A percentile compares a stretch with the other conserved stretches of the same genome.
Conservation (phyloP, 208 protist genomes). For the Trichomonas vaginalis region DNA sequence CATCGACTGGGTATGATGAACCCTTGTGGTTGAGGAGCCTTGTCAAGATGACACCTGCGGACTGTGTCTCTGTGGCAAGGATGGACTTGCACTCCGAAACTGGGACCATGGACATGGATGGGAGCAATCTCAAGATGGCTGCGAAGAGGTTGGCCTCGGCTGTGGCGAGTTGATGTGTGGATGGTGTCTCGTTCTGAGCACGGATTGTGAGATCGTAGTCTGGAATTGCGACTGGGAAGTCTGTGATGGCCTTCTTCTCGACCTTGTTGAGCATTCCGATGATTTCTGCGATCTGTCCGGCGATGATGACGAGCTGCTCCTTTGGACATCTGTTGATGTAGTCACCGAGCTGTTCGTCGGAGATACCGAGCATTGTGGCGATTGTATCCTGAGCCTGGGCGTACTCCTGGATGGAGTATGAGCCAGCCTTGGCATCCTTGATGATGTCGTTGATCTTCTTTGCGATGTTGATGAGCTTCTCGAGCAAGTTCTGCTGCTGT, state of each 20-base stretch:
- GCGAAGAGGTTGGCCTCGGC: not conserved
- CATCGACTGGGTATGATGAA: not conserved
- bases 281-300: not conserved
- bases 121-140: not conserved
- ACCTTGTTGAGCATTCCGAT: not conserved
- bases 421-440: not conserved
- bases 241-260: not conserved
- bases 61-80: not conserved
- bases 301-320: not conserved
- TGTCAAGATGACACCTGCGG: not conserved
- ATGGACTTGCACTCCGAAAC: not conserved
- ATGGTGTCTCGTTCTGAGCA: not conserved
- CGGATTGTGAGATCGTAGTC: not conserved
- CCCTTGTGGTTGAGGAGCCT: not conserved
- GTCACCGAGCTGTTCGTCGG: not conserved
- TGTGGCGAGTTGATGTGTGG: not conserved
- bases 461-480: not conserved
- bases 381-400: not conserved
- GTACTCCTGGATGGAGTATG: not conserved
- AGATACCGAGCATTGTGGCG: not conserved
- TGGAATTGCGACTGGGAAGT: not conserved
- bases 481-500: not conserved
- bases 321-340: not conserved
- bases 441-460: not conserved
- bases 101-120: not conserved